Base-by-base conservation (phyloP, 164 flowering plant genomes). In the Houttuynia cordata region DNA sequence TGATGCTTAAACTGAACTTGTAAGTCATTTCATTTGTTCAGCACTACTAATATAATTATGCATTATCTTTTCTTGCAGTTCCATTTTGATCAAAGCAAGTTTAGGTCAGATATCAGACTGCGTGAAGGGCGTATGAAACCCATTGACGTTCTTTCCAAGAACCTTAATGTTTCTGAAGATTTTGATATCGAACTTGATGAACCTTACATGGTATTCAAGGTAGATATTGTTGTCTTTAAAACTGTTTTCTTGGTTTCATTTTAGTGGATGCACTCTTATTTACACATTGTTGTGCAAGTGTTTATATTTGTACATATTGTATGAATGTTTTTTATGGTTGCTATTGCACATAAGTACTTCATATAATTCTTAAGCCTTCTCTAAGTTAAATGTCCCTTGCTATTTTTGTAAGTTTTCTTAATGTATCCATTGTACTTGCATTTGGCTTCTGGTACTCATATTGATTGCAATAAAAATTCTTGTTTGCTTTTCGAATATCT, bases 1-100 rank as follows among this genome's bases (percentile, higher is more conserved):
- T 30, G 37, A 30, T 30, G 6, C 37, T 30, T 30, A 2, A 30
- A 2, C 37, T 30, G 37, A 30, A 2, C 2, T 30, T 30, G 6
- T 30, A 2, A 30, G 37, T 30, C 37, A 30, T 30, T 30, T 30
- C 37, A 30, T 30, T n/a, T 30, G 6, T 30, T 30, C 37, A 30
- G 37, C 37, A 30, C 6, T 30, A 30, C 37, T 30, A 30, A 30
- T 30, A 6, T 30, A 30, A 30, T 62, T 30, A 52, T 30, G 23
- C 61, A 37, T 57, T 12, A 70, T 59, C 47, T 70, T 25, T 59
- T 17, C 39, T 63, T 39, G 24, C 89, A 91, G 99, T 94, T 94
- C 67, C 99, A 94, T 77, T 94, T 94, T 78, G 96, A 86, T 76
- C 99, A 94, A 86, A 94, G 99, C 83, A 94, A 94, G 78, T 66